Conservation (phyloP, 1,284 basidiomycete genomes). For the Cryptococcus sp. region DNA sequence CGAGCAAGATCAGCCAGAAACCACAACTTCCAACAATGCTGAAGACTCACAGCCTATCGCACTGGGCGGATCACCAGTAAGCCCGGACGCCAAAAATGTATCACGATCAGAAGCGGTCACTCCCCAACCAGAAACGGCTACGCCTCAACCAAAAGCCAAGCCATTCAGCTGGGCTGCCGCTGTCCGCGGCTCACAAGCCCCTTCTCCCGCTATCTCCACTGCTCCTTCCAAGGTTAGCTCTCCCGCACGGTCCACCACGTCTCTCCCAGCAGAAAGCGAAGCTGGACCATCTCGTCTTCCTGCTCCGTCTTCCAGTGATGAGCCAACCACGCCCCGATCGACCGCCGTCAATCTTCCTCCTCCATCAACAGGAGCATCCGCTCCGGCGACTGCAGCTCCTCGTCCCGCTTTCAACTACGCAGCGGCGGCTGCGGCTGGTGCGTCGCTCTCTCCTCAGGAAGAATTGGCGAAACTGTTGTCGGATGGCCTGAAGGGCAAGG, state of each 20-base stretch:
- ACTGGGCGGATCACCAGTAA: neutral
- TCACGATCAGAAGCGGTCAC: neutral
- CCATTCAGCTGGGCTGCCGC: constrained; percentile 75
- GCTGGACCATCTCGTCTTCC: constrained; percentile 12
- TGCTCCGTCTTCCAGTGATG: neutral
- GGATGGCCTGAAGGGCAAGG: constrained; percentile 51
- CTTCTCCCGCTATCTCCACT: constrained; percentile 19
- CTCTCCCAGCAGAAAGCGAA: constrained; percentile 21
- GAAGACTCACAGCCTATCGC: too few species aligned
- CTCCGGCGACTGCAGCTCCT: constrained; percentile 29
- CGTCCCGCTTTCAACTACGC: constrained; percentile 44
- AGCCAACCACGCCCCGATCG: constrained; percentile 37
- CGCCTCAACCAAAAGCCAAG: constrained; percentile 44
- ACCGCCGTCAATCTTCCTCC: constrained; percentile 63
- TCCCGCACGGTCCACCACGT: constrained; percentile 26
- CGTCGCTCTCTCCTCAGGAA: constrained; percentile 58
- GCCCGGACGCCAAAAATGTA: neutral
- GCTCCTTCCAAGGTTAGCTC: constrained; percentile 31
- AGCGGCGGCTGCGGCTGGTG: constrained; percentile 48
- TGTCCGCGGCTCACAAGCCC: constrained; percentile 52
- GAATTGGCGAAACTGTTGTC: constrained; percentile 64
- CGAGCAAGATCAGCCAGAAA: neutral
- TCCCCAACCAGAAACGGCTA: constrained; percentile 26
- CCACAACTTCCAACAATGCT: neutral
- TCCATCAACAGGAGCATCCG: constrained; percentile 57